Conservation (phyloP, 2,329 filamentous ascomycete genomes). For the Beauveria varroae region DNA sequence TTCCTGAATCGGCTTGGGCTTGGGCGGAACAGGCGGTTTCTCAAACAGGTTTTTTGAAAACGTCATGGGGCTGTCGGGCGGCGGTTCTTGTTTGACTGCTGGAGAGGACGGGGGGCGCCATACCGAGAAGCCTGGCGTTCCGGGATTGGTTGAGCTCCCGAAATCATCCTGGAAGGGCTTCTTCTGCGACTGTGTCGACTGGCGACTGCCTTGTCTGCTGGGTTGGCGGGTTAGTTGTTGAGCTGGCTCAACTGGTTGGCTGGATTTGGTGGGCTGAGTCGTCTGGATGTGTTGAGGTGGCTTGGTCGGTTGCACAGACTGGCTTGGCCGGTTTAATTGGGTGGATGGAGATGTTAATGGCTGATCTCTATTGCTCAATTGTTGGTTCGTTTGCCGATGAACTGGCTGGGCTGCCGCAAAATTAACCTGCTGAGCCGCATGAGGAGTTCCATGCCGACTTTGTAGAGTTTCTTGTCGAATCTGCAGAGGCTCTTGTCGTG, state of each 20-base stretch:
- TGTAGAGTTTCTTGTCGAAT: not conserved
- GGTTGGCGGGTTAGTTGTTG: not conserved
- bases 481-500: not conserved
- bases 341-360: not conserved
- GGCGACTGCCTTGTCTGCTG: not conserved
- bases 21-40: slow-evolving; percentile 32
- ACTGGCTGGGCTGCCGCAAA: not conserved
- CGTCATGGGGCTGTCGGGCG: not conserved
- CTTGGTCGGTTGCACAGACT: not conserved
- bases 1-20: slow-evolving; percentile 30
- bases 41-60: slow-evolving; percentile 22
- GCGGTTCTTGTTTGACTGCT: slow-evolving; percentile 5
- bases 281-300: not conserved
- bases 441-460: slow-evolving; percentile 12
- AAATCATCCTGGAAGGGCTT: not conserved
- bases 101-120: slow-evolving; percentile 3
- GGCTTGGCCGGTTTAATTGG: not conserved
- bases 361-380: not conserved
- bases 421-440: not conserved
- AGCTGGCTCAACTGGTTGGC: not conserved
- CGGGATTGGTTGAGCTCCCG: not conserved
- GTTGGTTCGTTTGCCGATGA: not conserved
- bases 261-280: not conserved
- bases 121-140: slow-evolving; percentile 10
- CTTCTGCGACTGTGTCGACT: not conserved